Base-by-base conservation (phyloP, 305 asterid species). In the Euphrasia arctica region DNA sequence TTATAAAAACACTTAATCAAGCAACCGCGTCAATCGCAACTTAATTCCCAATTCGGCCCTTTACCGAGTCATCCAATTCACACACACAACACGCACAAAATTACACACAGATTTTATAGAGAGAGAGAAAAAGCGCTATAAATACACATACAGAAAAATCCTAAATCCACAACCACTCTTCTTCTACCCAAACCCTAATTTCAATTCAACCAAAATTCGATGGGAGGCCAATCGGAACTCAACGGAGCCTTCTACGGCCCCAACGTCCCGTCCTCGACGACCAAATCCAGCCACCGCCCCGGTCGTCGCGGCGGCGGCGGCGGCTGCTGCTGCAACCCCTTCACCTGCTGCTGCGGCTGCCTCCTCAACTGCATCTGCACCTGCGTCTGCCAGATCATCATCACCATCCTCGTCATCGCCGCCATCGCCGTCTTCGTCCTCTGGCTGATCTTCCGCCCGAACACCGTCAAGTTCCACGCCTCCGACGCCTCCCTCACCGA, bases 241-340 rank as follows among this genome's bases (percentile, higher is more conserved):
- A 88, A 88, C 79, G 97, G 96, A 52, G 92, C 93, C 58, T 90
- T 84, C 73, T 90, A 88, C 78, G 96, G 97, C 56, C 96, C 96
- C 0, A 74, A 87, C 36, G 70, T 88, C 41, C 93, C 93, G 0
- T 87, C 86, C 58, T 3, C 45, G 45, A 1, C 4, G 3, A 4
- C 80, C 4, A 81, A 76, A 29, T 9, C 75, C 25, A 82, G 75
- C 71, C 78, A 83, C 83, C 83, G 88, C 77, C 83, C 82, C 6
- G 76, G 95, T 25, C 74, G 83, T 25, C 27, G 27, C 62, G 86
- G 86, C 66, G 76, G 86, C 64, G 76, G 89, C 12, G 81, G 93
- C 42, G 70, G 79, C 11, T 78, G 82, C 66, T 79, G 83, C 67
- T 80, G 82, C 77, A 90, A 90, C 63, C 95, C 95, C 0, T 83